Evolutionary conservation across 2,329 filamentous ascomycete species (phyloP).

Genomic region (Xylaria polymorpha): DNA sequence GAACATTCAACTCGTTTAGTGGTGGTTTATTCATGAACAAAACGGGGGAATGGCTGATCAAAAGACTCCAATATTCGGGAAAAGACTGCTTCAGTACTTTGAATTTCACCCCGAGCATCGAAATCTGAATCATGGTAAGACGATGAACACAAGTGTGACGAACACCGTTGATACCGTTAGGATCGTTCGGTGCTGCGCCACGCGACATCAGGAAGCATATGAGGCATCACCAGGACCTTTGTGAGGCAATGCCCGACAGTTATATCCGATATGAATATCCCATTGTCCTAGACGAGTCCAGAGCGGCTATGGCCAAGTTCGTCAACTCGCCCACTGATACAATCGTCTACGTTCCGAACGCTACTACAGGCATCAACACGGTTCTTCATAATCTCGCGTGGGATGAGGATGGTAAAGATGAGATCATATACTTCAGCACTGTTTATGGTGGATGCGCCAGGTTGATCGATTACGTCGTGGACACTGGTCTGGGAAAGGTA

Average conservation of each 20-base stretch:
- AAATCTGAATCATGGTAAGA: constrained; percentile 82
- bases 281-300: constrained; percentile 70
- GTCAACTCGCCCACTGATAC: constrained; percentile 74
- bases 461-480: constrained; percentile 75
- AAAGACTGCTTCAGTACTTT: constrained; percentile 71
- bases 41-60: constrained; percentile 10
- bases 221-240: constrained; percentile 71
- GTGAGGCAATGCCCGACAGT: constrained; percentile 76
- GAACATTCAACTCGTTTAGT: background rate
- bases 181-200: constrained; percentile 85
- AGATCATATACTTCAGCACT: constrained; percentile 81
- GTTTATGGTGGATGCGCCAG: constrained; percentile 84
- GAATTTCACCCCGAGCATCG: constrained; percentile 73
- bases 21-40: background rate
- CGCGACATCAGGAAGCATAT: constrained; percentile 67
- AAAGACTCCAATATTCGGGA: constrained; percentile 57
- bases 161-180: constrained; percentile 52
- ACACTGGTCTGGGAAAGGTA: constrained; percentile 65
- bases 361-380: constrained; percentile 81
- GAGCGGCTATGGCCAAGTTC: constrained; percentile 71
- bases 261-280: constrained; percentile 80
- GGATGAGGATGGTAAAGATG: constrained; percentile 76
- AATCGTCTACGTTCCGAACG: constrained; percentile 83
- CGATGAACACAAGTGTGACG: background rate
- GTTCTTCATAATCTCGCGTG: constrained; percentile 81